Base-by-base conservation (phyloP, 2,329 filamentous ascomycete species). In the Ophiosphaerella narmari region DNA sequence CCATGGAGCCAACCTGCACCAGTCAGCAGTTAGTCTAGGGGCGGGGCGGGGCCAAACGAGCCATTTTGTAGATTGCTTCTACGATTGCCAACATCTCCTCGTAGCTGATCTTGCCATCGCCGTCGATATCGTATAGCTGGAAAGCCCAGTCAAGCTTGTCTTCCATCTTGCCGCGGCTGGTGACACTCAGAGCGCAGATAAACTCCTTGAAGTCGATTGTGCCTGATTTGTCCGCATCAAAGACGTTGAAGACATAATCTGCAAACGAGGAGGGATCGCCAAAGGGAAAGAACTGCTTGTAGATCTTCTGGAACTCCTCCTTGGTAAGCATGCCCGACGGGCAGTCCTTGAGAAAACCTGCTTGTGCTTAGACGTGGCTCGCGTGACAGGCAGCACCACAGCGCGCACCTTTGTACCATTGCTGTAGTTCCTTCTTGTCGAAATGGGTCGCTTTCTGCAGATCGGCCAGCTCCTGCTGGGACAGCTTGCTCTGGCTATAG, bases 141-240 rank as follows among this genome's bases (percentile, higher is more conserved):
- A 99, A 99, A 13, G 94, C 94, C 94, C 94, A 99, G 75, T 97
- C 93, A 50, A 99, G 83, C 78, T 99, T 99, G 78, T 99, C 94
- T 78, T 99, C 94, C 91, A 97, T 96, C 81, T 95, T 95, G 70
- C 94, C 94, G 64, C 94, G 86, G 76, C 91, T 96, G 43, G 94
- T 99, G 70, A 99, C 93, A 75, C 91, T 96, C 58, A 99, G 80
- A 24, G 94, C 94, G 78, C 93, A 97, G 76, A 99, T 99, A 78
- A 99, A 99, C 77, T 99, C 94, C 75, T 97, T 97, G 78, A 99
- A 99, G 78, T 99, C 94, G 72, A 99, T 99, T 63, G 90, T 93
- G 61, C 94, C 94, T 38, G 91, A 96, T 71, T 96, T 95, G 77
- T 99, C 94, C 71, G 90, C 89, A 75, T 99, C 94, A 75, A 99